These are phyloP conservation scores for Sporisorium exsertum DNA, from an alignment of 1,284 basidiomycete genomes.

Conservation along the genomic window DNA sequence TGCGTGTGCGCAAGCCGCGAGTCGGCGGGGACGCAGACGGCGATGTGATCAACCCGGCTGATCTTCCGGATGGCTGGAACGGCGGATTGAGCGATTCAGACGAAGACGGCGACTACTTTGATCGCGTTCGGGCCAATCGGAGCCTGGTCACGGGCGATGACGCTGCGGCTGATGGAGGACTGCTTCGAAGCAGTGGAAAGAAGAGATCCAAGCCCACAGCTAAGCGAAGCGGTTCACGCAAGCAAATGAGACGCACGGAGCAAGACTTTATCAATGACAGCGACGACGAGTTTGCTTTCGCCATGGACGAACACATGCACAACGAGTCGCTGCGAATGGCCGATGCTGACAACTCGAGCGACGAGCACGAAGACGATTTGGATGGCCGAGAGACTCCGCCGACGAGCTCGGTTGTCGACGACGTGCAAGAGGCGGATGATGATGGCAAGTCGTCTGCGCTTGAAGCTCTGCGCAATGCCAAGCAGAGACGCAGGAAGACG, in stretches of 20 bases:
- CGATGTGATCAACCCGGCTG: slow-evolving; percentile 21
- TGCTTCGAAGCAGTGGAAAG: slow-evolving; percentile 32
- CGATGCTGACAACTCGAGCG: slow-evolving; percentile 7
- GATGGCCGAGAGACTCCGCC: slow-evolving; percentile 31
- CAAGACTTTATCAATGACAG: slow-evolving; percentile 65
- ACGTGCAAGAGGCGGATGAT: slow-evolving; percentile 17
- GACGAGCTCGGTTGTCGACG: slow-evolving; percentile 35
- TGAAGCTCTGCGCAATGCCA: slow-evolving; percentile 31
- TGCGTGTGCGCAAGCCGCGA: slow-evolving; percentile 50
- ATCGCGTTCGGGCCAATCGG: slow-evolving; percentile 32
- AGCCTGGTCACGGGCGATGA: slow-evolving; percentile 14
- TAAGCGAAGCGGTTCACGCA: slow-evolving; percentile 18
- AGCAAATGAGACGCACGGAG: slow-evolving; percentile 41
- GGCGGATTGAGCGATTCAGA: slow-evolving; percentile 45
- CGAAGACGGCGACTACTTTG: slow-evolving; percentile 49
- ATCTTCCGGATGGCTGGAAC: slow-evolving; percentile 39
- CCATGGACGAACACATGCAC: slow-evolving; percentile 26
- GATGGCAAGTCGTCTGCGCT: slow-evolving; percentile 29
- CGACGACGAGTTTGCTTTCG: slow-evolving; percentile 63
- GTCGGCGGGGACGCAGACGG: slow-evolving; percentile 11
- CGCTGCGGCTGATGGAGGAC: slow-evolving; percentile 30
- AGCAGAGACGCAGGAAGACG: slow-evolving; percentile 21
- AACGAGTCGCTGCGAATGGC: slow-evolving; percentile 5
- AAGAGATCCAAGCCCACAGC: slow-evolving; percentile 12
- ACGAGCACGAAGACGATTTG: slow-evolving; percentile 14